Evolutionary conservation across 2,329 filamentous ascomycete species (phyloP).

Genomic region (Colletotrichum sp.): DNA sequence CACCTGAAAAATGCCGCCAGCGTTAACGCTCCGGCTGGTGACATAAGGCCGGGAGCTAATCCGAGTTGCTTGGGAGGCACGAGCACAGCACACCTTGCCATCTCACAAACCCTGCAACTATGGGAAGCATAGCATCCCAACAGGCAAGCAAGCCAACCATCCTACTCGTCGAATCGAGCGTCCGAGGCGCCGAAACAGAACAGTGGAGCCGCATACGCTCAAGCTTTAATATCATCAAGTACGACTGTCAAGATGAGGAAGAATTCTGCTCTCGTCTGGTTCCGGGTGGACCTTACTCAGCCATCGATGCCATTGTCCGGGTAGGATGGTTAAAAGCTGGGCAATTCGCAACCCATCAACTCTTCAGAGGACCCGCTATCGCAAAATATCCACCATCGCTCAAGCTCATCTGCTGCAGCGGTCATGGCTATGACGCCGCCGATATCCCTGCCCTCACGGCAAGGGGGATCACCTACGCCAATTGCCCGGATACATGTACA

Average conservation of each 20-base stretch:
- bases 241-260: not conserved
- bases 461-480: not conserved
- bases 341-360: not conserved
- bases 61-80: not conserved
- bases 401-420: not conserved
- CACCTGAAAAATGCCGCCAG: accelerated
- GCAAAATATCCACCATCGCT: not conserved
- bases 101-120: not conserved
- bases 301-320: not conserved
- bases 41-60: not conserved
- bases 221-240: not conserved
- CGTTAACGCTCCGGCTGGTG: accelerated
- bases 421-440: not conserved
- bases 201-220: accelerated
- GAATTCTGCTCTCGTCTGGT: not conserved
- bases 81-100: accelerated
- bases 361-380: not conserved
- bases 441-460: not conserved
- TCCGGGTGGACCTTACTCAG: not conserved
- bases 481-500: not conserved
- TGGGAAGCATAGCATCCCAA: not conserved
- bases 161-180: not conserved
- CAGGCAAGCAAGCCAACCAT: not conserved
- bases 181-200: not conserved
- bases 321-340: not conserved